Evolutionary conservation across 352 stramenopile genomes (phyloP).

Genomic region (Phytophthora kernoviae): DNA sequence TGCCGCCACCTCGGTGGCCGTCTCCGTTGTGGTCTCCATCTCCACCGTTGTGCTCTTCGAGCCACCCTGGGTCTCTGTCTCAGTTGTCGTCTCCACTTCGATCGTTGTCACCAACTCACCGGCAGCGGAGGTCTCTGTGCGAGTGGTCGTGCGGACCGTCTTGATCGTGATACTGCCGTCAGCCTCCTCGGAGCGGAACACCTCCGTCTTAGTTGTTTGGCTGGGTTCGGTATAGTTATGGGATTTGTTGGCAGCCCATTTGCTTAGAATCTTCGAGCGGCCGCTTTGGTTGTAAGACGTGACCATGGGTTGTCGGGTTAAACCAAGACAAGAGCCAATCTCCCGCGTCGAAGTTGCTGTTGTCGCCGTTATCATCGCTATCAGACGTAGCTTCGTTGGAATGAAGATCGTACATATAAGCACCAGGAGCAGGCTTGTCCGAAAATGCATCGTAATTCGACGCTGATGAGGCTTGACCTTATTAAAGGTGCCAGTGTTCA

Average conservation of each 20-base stretch:
- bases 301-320: slow-evolving; percentile 8
- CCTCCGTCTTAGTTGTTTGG: slow-evolving; percentile 3
- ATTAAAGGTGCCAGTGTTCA: slow-evolving; percentile 28
- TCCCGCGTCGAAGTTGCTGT: slow-evolving; percentile 23
- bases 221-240: neutral
- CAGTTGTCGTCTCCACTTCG: slow-evolving; percentile 12
- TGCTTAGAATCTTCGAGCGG: slow-evolving; percentile 20
- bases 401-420: slow-evolving; percentile 29
- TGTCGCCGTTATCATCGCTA: slow-evolving; percentile 22
- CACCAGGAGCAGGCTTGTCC: slow-evolving; percentile 13
- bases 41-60: slow-evolving; percentile 8
- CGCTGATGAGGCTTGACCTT: slow-evolving; percentile 9
- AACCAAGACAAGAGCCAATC: slow-evolving; percentile 42
- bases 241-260: slow-evolving; percentile 17
- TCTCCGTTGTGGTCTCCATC: slow-evolving; percentile 13
- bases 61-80: slow-evolving; percentile 7
- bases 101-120: slow-evolving; percentile 17
- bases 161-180: slow-evolving; percentile 11
- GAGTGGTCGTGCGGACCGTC: slow-evolving; percentile 11
- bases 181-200: slow-evolving; percentile 17
- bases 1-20: slow-evolving; percentile 7
- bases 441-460: slow-evolving; percentile 10
- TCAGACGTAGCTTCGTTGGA: slow-evolving; percentile 9
- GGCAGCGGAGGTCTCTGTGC: slow-evolving; percentile 5
- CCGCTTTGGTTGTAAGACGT: slow-evolving; percentile 32